Evolutionary conservation across 1,284 basidiomycete genomes (phyloP).

Genomic region (Cryptococcus sp.): DNA sequence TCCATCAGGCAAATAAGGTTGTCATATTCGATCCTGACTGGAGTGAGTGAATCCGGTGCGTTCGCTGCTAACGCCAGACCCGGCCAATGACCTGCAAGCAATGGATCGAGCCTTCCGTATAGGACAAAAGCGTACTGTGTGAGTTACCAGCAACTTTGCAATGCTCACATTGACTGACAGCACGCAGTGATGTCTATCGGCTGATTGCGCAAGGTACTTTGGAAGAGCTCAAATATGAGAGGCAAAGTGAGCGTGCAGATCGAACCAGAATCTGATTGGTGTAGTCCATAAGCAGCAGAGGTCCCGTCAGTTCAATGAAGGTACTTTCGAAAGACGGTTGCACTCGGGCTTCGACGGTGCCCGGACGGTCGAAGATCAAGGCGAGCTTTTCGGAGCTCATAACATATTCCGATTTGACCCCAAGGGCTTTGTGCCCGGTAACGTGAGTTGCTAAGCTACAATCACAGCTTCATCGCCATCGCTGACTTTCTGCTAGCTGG

Average conservation of each 20-base stretch:
- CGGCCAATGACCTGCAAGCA: conserved; percentile 54
- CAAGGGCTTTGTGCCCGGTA: conserved; percentile 40
- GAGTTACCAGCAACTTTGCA: conserved; percentile 10
- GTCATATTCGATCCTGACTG: conserved; percentile 56
- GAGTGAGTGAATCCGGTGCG: conserved; percentile 38
- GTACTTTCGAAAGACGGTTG: conserved; percentile 47
- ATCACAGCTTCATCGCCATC: not conserved
- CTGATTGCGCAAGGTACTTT: conserved; percentile 59
- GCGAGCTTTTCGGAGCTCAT: conserved; percentile 50
- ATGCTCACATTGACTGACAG: not conserved
- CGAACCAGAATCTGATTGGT: not conserved
- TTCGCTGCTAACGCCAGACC: conserved; percentile 33
- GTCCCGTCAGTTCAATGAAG: conserved; percentile 48
- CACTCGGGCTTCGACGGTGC: conserved; percentile 46
- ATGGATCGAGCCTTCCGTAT: conserved; percentile 59
- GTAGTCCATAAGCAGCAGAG: conserved; percentile 50
- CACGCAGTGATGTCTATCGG: conserved; percentile 55
- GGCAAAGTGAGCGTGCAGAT: conserved; percentile 43
- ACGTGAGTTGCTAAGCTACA: conserved; percentile 21
- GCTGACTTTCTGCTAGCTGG: conserved; percentile 28
- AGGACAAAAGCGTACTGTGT: conserved; percentile 59
- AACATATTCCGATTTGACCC: conserved; percentile 51
- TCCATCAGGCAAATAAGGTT: conserved; percentile 52
- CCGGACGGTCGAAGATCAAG: conserved; percentile 30
- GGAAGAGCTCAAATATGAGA: conserved; percentile 55